phyloP scores from a whole-genome alignment of 352 stramenopile genomes.

The Globisporangium sylvaticum region DNA sequence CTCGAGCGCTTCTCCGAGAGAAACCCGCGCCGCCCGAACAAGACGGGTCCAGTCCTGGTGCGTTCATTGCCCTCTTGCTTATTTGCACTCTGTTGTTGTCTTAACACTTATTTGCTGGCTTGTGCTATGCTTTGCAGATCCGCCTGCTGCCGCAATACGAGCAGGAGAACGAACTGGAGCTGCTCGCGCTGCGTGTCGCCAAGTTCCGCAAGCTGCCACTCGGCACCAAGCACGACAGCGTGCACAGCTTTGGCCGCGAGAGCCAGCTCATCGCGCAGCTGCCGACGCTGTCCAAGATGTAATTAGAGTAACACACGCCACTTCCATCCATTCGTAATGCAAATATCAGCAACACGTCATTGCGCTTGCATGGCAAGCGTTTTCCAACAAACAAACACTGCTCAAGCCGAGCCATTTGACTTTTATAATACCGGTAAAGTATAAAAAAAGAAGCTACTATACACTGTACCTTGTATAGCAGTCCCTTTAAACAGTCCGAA shows the following conservation, averaged over 20 bases:
- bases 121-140: constrained; percentile 13
- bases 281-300: constrained; percentile 71
- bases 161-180: constrained; percentile 57
- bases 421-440: no score
- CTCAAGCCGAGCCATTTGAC: no score
- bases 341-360: not conserved
- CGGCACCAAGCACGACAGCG: constrained; percentile 21
- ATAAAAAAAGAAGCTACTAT: no score
- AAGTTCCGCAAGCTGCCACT: constrained; percentile 75
- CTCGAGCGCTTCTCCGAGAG: constrained; percentile 36
- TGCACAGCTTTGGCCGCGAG: constrained; percentile 38
- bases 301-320: constrained; percentile 13
- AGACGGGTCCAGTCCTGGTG: constrained; percentile 18
- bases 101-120: not conserved
- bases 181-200: constrained; percentile 53
- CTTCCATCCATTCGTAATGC: not conserved
- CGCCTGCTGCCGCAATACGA: constrained; percentile 39
- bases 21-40: constrained; percentile 4
- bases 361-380: no score
- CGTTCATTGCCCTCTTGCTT: constrained; percentile 3
- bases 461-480: no score
- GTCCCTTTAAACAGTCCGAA: no score
- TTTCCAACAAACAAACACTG: no score
- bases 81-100: not conserved
- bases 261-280: constrained; percentile 63